These are phyloP conservation scores for Lactarius tabidus DNA, from an alignment of 768 basidiomycete genomes.

Conservation along the genomic window DNA sequence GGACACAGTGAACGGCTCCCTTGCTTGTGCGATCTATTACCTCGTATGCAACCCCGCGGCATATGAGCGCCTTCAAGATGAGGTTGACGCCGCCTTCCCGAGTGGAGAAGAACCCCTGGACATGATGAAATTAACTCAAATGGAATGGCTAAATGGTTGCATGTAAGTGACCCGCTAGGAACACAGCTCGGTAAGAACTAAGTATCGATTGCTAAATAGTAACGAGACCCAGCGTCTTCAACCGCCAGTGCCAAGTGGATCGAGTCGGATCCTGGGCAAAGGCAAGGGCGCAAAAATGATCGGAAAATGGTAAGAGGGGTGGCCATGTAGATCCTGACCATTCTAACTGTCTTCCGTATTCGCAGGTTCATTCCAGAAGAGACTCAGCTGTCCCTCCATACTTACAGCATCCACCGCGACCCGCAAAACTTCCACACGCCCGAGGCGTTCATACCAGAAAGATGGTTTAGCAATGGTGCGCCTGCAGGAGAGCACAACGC, in stretches of 20 bases:
- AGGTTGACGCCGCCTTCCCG: slow-evolving; percentile 16
- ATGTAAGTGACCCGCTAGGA: slow-evolving; percentile 7
- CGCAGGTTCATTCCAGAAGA: slow-evolving; percentile 18
- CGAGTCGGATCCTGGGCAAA: slow-evolving; percentile 39
- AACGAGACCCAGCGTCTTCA: slow-evolving; percentile 49
- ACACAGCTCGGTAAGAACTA: not conserved
- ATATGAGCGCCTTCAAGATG: slow-evolving; percentile 17
- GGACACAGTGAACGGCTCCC: slow-evolving; percentile 39
- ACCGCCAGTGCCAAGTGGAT: slow-evolving; percentile 47
- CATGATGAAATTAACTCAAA: slow-evolving; percentile 1
- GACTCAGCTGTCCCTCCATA: slow-evolving; percentile 22
- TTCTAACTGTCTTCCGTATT: not conserved
- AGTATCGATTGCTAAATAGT: slow-evolving; percentile 29
- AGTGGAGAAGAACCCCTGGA: slow-evolving; percentile 21
- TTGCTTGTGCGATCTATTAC: slow-evolving; percentile 35
- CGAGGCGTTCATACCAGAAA: slow-evolving; percentile 20
- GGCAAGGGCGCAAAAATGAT: slow-evolving; percentile 33
- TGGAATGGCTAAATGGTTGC: slow-evolving; percentile 23
- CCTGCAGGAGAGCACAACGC: slow-evolving; percentile 29
- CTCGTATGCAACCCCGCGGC: slow-evolving; percentile 34
- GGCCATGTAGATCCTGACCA: not conserved
- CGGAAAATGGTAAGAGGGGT: slow-evolving; percentile 6
- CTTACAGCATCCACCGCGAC: slow-evolving; percentile 23
- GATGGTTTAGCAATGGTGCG: slow-evolving; percentile 11
- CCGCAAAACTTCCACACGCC: slow-evolving; percentile 18